These are phyloP conservation scores for Hemisphaericaspora subhashii DNA, from an alignment of 1,139 yeast species.

Conservation along the genomic window DNA sequence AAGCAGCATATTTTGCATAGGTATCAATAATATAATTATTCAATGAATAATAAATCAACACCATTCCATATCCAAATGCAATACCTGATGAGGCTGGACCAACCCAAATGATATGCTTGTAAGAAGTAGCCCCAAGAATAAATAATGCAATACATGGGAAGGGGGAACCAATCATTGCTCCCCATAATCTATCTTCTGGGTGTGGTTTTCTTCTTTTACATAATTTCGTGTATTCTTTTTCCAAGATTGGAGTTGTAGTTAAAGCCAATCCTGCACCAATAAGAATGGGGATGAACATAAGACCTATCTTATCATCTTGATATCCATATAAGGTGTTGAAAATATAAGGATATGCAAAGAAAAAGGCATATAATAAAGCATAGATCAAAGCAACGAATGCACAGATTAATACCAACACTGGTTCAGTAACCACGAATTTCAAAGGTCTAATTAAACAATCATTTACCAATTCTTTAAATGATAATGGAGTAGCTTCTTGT, in stretches of 20 bases:
- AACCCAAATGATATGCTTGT: conserved; percentile 81
- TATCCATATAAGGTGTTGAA: conserved; percentile 66
- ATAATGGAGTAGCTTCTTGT: conserved; percentile 77
- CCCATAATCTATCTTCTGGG: conserved; percentile 84
- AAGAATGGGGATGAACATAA: conserved; percentile 83
- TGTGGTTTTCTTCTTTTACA: conserved; percentile 62
- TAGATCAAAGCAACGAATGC: conserved; percentile 84
- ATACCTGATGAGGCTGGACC: conserved; percentile 92
- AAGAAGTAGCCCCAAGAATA: conserved; percentile 87
- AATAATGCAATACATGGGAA: conserved; percentile 86
- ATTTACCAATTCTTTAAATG: conserved; percentile 61
- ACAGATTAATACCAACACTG: conserved; percentile 80
- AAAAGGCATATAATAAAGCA: conserved; percentile 84
- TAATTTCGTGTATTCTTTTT: conserved; percentile 54
- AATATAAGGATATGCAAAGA: conserved; percentile 85
- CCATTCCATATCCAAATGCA: conserved; percentile 92
- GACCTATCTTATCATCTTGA: conserved; percentile 69
- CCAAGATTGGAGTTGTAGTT: conserved; percentile 69
- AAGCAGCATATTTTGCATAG: conserved; percentile 84
- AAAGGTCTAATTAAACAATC: conserved; percentile 76
- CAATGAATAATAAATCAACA: conserved; percentile 78
- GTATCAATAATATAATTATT: conserved; percentile 89
- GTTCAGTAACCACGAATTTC: conserved; percentile 72
- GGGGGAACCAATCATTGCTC: conserved; percentile 89
- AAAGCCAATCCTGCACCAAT: conserved; percentile 81